phyloP scores from a whole-genome alignment of 169 alveolate genomes.

The Cryptosporidium felis region DNA sequence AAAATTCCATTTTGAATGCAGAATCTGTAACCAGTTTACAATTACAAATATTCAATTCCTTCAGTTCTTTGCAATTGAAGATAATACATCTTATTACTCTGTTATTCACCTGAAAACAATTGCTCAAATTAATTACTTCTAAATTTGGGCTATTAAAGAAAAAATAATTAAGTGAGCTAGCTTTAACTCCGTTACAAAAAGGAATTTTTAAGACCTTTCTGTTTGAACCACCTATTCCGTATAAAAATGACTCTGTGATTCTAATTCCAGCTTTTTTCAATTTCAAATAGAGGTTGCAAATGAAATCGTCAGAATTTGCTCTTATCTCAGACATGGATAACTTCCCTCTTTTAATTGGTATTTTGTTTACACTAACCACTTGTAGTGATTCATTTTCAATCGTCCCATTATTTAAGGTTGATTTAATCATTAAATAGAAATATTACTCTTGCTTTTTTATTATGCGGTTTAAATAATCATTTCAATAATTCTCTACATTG shows the following conservation, averaged over 20 bases:
- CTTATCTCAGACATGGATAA: conserved; percentile 1
- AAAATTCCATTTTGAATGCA: conserved; percentile 43
- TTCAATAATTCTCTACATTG: no score
- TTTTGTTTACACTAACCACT: neutral
- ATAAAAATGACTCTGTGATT: conserved; percentile 62
- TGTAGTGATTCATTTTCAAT: neutral
- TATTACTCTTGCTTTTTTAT: neutral
- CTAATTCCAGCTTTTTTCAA: conserved; percentile 24
- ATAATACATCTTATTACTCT: conserved; percentile 37
- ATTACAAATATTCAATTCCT: conserved; percentile 19
- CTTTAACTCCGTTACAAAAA: conserved; percentile 33
- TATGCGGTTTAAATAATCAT: no score
- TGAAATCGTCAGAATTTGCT: conserved; percentile 6
- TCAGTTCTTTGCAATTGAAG: conserved; percentile 31
- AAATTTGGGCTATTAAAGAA: conserved; percentile 48
- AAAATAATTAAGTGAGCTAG: conserved; percentile 47
- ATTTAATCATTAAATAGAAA: neutral
- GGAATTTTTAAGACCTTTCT: conserved; percentile 13
- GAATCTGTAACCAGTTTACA: conserved; percentile 62
- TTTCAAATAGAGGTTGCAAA: neutral
- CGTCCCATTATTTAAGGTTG: neutral
- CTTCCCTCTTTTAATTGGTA: conserved; percentile 19
- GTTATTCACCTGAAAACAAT: conserved; percentile 54
- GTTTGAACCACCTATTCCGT: conserved; percentile 61
- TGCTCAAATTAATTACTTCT: conserved; percentile 42